Conservation (phyloP, 2,329 filamentous ascomycete genomes). For the Venturiaceae sp. region DNA sequence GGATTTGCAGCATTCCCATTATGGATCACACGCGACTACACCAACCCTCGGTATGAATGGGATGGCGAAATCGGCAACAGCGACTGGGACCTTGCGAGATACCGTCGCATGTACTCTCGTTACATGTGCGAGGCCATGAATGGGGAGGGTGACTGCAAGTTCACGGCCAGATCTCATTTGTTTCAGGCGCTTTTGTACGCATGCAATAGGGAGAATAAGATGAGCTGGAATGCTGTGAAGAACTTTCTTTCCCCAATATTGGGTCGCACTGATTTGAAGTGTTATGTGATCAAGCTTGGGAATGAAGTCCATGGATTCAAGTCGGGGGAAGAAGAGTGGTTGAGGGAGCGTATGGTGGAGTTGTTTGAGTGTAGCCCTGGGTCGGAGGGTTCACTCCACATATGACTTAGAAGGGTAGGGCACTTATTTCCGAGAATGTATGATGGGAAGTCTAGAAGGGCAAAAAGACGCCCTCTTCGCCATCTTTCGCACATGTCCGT, state of each 20-base stretch:
- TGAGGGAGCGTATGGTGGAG: neutral
- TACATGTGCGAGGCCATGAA: neutral
- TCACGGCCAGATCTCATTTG: slow-evolving; percentile 2
- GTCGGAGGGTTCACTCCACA: neutral
- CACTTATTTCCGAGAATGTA: too few relatives aligned
- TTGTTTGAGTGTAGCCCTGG: neutral
- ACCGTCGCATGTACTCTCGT: neutral
- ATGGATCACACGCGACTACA: slow-evolving; percentile 2
- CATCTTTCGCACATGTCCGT: too few relatives aligned
- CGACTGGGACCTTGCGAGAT: neutral
- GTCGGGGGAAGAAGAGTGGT: neutral
- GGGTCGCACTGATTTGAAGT: neutral
- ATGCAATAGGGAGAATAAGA: neutral
- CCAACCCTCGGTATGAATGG: neutral
- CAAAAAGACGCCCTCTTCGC: too few relatives aligned
- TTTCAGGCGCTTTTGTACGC: neutral
- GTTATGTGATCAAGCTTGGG: neutral
- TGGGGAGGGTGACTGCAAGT: slow-evolving; percentile 1
- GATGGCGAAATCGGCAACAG: neutral
- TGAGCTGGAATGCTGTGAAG: neutral
- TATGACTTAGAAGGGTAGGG: too few relatives aligned
- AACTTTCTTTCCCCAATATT: neutral
- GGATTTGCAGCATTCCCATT: neutral
- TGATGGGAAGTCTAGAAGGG: too few relatives aligned
- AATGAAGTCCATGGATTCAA: neutral